phyloP scores from a whole-genome alignment of 1,284 basidiomycete species.

The Pseudozyma thailandica region DNA sequence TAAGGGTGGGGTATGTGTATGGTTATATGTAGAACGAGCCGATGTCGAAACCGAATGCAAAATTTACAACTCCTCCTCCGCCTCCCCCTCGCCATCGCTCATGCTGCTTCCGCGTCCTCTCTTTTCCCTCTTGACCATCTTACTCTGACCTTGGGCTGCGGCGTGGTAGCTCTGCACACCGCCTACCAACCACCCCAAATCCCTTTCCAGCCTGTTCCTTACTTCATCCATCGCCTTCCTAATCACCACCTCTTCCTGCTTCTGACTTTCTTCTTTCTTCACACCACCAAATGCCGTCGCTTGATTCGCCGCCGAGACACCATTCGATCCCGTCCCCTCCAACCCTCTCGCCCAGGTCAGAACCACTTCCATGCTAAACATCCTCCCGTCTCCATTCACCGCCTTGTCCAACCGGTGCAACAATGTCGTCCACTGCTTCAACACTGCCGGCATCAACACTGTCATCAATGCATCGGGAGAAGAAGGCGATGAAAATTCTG shows the following conservation, averaged over 20 bases:
- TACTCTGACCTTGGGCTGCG: neutral
- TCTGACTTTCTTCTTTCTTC: constrained; percentile 9
- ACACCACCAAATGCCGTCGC: neutral
- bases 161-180: constrained; percentile 9
- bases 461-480: constrained; percentile 59
- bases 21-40: neutral
- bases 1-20: neutral
- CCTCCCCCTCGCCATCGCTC: constrained; percentile 45
- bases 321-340: constrained; percentile 19
- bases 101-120: constrained; percentile 26
- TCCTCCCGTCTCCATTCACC: constrained; percentile 62
- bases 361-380: constrained; percentile 62
- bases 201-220: constrained; percentile 43
- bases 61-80: constrained; percentile 34
- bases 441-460: constrained; percentile 54
- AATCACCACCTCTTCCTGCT: constrained; percentile 42
- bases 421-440: constrained; percentile 60
- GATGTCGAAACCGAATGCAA: neutral
- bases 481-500: constrained; percentile 26
- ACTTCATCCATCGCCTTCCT: constrained; percentile 53
- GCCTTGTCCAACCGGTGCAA: constrained; percentile 47
- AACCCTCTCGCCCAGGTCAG: constrained; percentile 53
- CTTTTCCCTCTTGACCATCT: constrained; percentile 20
- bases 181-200: constrained; percentile 57
- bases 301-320: neutral